These are phyloP conservation scores for Alliaria petiolata DNA, from an alignment of 345 rosid species.

Conservation along the genomic window DNA sequence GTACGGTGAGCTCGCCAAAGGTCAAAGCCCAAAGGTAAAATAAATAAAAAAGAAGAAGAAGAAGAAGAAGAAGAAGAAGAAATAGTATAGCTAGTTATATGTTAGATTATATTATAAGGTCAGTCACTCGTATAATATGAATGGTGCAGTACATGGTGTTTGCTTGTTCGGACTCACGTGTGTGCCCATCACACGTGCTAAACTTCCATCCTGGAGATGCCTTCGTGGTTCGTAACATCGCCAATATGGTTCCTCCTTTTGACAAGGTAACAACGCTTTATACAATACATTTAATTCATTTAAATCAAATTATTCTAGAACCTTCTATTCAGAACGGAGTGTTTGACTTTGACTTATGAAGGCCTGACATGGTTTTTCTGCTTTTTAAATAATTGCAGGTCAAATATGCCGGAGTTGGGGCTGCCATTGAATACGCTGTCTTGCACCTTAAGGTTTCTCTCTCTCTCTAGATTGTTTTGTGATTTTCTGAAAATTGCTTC, in stretches of 20 bases:
- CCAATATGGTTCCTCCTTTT: constrained; percentile 82
- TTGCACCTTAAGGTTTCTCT: constrained; percentile 71
- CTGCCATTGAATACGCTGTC: constrained; percentile 93
- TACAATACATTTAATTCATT: neutral
- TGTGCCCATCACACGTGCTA: constrained; percentile 88
- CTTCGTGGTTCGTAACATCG: constrained; percentile 83
- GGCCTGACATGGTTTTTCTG: neutral
- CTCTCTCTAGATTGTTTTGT: neutral
- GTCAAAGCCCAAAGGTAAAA: constrained; percentile 86
- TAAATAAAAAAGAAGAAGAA: neutral
- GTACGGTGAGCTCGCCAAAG: constrained; percentile 71
- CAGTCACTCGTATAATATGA: neutral
- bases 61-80: neutral
- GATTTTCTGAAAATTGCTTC: neutral
- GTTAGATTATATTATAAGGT: neutral
- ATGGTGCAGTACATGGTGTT: constrained; percentile 78
- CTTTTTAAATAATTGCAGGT: neutral
- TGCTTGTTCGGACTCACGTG: constrained; percentile 96
- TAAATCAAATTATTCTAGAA: neutral
- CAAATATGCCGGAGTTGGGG: constrained; percentile 61
- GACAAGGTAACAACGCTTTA: constrained; percentile 54
- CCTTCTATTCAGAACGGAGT: neutral
- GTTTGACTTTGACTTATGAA: neutral
- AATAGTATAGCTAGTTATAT: neutral
- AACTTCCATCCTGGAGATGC: constrained; percentile 94